A percentile compares a stretch with the other conserved stretches of the same genome.
Evolutionary conservation across 2,329 filamentous ascomycete species (phyloP).

Genomic region (Fusarium secorum): DNA sequence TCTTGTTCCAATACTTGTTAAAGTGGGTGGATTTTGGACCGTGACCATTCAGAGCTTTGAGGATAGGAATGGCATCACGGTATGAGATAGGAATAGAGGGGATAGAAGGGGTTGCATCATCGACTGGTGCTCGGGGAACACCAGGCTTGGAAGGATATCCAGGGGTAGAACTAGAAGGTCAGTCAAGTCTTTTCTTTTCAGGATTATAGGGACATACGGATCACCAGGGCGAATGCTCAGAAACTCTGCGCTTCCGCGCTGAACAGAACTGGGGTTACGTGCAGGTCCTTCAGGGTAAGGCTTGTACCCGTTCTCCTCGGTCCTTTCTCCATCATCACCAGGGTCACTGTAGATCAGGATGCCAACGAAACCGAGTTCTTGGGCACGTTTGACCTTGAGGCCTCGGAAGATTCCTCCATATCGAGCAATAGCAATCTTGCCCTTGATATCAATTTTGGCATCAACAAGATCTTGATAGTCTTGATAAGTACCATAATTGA

Average conservation of each 20-base stretch:
- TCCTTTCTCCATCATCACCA: slow-evolving; percentile 84
- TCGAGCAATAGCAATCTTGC: slow-evolving; percentile 86
- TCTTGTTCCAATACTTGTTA: slow-evolving; percentile 73
- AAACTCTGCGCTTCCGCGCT: slow-evolving; percentile 87
- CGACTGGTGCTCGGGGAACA: slow-evolving; percentile 75
- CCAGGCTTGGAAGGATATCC: slow-evolving; percentile 94
- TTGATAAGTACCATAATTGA: slow-evolving; percentile 87
- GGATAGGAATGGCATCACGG: slow-evolving; percentile 81
- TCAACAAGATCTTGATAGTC: slow-evolving; percentile 85
- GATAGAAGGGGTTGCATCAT: slow-evolving; percentile 79
- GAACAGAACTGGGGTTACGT: slow-evolving; percentile 85
- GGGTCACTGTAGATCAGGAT: slow-evolving; percentile 86
- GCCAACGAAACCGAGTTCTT: slow-evolving; percentile 90
- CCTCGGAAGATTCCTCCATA: slow-evolving; percentile 90
- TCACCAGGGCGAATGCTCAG: slow-evolving; percentile 75
- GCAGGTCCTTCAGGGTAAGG: slow-evolving; percentile 87
- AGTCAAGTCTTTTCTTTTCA: not conserved
- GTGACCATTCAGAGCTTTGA: slow-evolving; percentile 90
- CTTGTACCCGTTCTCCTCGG: slow-evolving; percentile 80
- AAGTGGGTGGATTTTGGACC: slow-evolving; percentile 81
- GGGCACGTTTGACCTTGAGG: slow-evolving; percentile 89
- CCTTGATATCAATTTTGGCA: slow-evolving; percentile 77
- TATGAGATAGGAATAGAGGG: slow-evolving; percentile 94
- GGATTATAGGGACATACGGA: slow-evolving; percentile 57
- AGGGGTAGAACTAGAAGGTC: slow-evolving; percentile 71